phyloP scores from a whole-genome alignment of 768 basidiomycete genomes.

The Psilocybe subaeruginosa region DNA sequence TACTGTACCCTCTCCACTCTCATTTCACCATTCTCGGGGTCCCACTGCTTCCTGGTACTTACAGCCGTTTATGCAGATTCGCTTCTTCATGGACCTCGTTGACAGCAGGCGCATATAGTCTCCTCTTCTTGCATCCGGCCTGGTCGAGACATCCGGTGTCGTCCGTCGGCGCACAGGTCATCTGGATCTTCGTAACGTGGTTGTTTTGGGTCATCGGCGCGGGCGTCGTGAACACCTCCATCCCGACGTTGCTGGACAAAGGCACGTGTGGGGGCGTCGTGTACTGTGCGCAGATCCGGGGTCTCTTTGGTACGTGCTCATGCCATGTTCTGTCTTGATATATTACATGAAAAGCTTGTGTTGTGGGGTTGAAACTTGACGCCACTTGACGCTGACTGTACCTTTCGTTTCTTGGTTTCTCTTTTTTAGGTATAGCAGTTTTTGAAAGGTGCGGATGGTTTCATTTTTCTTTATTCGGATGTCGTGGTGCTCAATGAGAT shows the following conservation, averaged over 20 bases:
- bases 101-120: conserved; percentile 53
- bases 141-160: conserved; percentile 56
- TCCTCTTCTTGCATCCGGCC: conserved; percentile 62
- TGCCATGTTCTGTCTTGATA: too few relatives aligned
- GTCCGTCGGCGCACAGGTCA: conserved; percentile 60
- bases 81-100: conserved; percentile 62
- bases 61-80: conserved; percentile 40
- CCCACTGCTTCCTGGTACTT: neutral
- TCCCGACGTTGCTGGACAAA: conserved; percentile 45
- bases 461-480: too few relatives aligned
- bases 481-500: neutral
- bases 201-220: conserved; percentile 62
- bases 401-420: neutral
- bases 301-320: conserved; percentile 47
- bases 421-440: conserved; percentile 45
- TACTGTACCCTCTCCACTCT: conserved; percentile 21
- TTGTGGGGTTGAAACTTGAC: neutral
- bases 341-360: neutral
- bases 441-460: conserved; percentile 48
- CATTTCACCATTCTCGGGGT: neutral
- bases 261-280: conserved; percentile 45
- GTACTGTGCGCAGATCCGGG: conserved; percentile 60
- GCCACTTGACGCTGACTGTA: neutral
- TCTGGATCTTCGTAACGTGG: conserved; percentile 65
- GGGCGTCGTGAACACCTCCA: conserved; percentile 50